Percentiles rank a stretch among this genome's conserved stretches.
phyloP scores from a whole-genome alignment of 2,329 filamentous ascomycete species.

The Aspergillus puulaauensis region DNA sequence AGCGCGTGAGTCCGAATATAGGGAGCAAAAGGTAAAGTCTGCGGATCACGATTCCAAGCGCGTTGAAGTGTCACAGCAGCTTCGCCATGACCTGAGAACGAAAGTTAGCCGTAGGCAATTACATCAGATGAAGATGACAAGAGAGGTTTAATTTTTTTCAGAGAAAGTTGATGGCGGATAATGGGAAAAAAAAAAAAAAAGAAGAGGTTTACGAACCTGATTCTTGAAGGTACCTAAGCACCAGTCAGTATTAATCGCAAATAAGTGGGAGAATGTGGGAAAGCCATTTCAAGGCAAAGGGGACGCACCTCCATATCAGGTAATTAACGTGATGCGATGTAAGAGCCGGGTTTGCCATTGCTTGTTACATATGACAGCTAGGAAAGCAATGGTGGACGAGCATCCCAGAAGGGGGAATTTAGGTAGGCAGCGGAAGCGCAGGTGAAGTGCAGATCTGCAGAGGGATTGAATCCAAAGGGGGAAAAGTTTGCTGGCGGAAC shows the following conservation, averaged over 20 bases:
- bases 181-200: neutral
- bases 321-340: conserved; percentile 65
- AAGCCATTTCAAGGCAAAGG: conserved; percentile 7
- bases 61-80: conserved; percentile 61
- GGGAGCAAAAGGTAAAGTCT: conserved; percentile 60
- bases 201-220: conserved; percentile 45
- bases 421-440: conserved; percentile 9
- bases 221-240: conserved; percentile 54
- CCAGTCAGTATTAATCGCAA: conserved; percentile 11
- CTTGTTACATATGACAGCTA: conserved; percentile 45
- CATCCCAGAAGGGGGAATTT: conserved; percentile 25
- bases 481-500: neutral
- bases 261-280: conserved; percentile 12
- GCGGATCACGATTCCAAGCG: conserved; percentile 63
- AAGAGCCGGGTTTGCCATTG: conserved; percentile 44
- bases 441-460: conserved; percentile 1
- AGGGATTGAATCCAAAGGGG: conserved; percentile 3
- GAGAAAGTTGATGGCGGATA: neutral
- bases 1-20: conserved; percentile 60
- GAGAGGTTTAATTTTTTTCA: neutral
- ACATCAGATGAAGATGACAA: conserved; percentile 2
- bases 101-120: conserved; percentile 8
- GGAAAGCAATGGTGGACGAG: conserved; percentile 25
- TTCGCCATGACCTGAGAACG: conserved; percentile 53
- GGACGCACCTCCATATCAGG: conserved; percentile 64